Conservation (phyloP, 345 rosid genomes). For the Dipteronia sinensis region DNA sequence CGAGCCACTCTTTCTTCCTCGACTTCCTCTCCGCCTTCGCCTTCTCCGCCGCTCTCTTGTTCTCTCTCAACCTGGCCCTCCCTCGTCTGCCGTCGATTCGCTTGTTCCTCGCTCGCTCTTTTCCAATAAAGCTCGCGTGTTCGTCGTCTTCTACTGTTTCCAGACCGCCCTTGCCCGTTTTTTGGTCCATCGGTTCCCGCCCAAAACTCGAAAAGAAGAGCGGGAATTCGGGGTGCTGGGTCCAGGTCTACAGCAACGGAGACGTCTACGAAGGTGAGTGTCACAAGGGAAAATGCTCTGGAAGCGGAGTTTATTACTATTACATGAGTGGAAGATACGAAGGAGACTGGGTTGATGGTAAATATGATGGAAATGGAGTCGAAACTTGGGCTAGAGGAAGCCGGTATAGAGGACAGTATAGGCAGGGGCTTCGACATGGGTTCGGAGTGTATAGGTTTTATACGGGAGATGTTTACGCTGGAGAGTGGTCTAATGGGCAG, state of each 20-base stretch:
- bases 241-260: conserved; percentile 81
- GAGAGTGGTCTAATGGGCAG: conserved; percentile 98
- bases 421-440: conserved; percentile 88
- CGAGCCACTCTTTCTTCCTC: conserved; percentile 74
- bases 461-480: conserved; percentile 92
- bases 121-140: conserved; percentile 58
- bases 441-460: conserved; percentile 87
- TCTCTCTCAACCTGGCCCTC: conserved; percentile 73
- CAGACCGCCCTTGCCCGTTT: conserved; percentile 63
- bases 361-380: conserved; percentile 88
- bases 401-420: conserved; percentile 83
- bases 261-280: conserved; percentile 94
- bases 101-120: conserved; percentile 73
- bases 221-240: conserved; percentile 79
- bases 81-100: conserved; percentile 87
- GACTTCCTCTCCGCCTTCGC: conserved; percentile 86
- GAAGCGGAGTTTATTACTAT: conserved; percentile 86
- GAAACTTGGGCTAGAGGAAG: conserved; percentile 99
- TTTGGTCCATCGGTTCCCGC: conserved; percentile 92
- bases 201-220: conserved; percentile 60
- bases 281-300: conserved; percentile 85
- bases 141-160: conserved; percentile 27
- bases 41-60: conserved; percentile 74
- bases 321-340: conserved; percentile 90
- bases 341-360: conserved; percentile 95